Conservation (phyloP, 2,329 filamentous ascomycete species). For the Volutella citrinella region DNA sequence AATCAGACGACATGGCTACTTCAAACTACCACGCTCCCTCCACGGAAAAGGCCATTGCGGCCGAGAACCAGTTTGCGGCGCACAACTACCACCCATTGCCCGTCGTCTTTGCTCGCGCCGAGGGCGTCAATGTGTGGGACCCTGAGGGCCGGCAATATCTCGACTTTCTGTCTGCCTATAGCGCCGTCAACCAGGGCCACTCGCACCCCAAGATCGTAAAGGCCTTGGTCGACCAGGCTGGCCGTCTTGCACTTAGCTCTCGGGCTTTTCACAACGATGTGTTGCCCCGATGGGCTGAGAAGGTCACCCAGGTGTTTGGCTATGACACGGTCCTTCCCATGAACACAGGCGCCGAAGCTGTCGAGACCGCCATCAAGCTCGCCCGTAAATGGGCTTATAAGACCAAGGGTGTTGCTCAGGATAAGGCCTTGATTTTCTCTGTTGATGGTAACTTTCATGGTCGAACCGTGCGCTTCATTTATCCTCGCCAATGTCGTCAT, state of each 20-base stretch:
- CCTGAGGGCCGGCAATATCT: slow-evolving; percentile 2
- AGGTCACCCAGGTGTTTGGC: neutral
- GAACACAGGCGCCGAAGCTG: slow-evolving; percentile 70
- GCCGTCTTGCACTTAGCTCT: neutral
- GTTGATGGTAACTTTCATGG: slow-evolving; percentile 90
- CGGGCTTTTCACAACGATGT: slow-evolving; percentile 3
- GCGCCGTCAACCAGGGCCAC: slow-evolving; percentile 1
- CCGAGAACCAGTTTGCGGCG: slow-evolving; percentile 1
- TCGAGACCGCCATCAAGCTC: slow-evolving; percentile 90
- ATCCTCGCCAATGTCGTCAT: too few species aligned
- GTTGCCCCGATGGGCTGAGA: slow-evolving; percentile 1
- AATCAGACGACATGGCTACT: too few species aligned
- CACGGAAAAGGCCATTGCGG: neutral
- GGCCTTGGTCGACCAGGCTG: neutral
- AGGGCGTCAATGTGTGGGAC: slow-evolving; percentile 1
- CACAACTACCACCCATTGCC: slow-evolving; percentile 1
- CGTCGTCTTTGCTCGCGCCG: slow-evolving; percentile 1
- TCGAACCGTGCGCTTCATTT: slow-evolving; percentile 77
- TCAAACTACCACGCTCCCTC: neutral
- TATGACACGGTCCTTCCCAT: slow-evolving; percentile 1
- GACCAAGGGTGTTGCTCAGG: slow-evolving; percentile 78
- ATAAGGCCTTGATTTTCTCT: slow-evolving; percentile 76
- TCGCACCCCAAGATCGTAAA: slow-evolving; percentile 1
- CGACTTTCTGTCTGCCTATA: slow-evolving; percentile 1
- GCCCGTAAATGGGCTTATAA: slow-evolving; percentile 96